These are phyloP conservation scores for Diphasiastrum complanatum DNA, from an alignment of 83 land plant species.

Conservation along the genomic window DNA sequence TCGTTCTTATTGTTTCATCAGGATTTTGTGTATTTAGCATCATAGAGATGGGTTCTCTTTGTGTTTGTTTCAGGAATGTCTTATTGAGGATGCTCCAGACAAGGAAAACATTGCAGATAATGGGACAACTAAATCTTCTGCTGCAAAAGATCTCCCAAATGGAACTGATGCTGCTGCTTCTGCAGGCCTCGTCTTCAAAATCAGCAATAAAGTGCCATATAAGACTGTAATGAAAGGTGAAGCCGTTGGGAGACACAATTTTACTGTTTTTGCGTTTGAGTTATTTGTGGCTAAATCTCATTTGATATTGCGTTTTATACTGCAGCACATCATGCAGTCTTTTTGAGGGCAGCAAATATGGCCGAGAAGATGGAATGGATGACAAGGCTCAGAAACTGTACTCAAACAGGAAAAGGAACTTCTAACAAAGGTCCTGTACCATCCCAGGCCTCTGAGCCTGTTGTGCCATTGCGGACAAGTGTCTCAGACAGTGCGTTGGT, in stretches of 20 bases:
- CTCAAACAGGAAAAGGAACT: neutral
- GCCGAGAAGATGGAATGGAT: constrained; percentile 84
- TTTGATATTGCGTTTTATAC: too few relatives aligned
- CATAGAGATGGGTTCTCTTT: too few relatives aligned
- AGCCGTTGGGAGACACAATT: neutral
- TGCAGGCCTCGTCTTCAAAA: constrained; percentile 62
- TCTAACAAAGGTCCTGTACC: constrained; percentile 35
- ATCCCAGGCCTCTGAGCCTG: neutral
- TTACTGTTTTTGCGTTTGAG: too few relatives aligned
- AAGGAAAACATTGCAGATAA: constrained; percentile 46
- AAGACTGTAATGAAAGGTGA: constrained; percentile 92
- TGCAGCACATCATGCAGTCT: constrained; percentile 75
- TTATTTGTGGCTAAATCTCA: neutral
- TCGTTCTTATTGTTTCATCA: too few relatives aligned
- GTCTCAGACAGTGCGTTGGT: constrained; percentile 11
- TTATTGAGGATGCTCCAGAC: neutral
- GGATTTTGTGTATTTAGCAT: too few relatives aligned
- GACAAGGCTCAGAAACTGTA: constrained; percentile 40
- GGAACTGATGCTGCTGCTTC: constrained; percentile 50
- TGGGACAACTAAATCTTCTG: constrained; percentile 45
- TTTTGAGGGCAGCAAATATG: constrained; percentile 83
- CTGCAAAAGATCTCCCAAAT: constrained; percentile 62
- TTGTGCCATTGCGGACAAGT: constrained; percentile 3
- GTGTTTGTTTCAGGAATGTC: too few relatives aligned
- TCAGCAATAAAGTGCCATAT: constrained; percentile 76